Conservation (phyloP, 495 filamentous ascomycete species). For the Choiromyces venosus region DNA sequence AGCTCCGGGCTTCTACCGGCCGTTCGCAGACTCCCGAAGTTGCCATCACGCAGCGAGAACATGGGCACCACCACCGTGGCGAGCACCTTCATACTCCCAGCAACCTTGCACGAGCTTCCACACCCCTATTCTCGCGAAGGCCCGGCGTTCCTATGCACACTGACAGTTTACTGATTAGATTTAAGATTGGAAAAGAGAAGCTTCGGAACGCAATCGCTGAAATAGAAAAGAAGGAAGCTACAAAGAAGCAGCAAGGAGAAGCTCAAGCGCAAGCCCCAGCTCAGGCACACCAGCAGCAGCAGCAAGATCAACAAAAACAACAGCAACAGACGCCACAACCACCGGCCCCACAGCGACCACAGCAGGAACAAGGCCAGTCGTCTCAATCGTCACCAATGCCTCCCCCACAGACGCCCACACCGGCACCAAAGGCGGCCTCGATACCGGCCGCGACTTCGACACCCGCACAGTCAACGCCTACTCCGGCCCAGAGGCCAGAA, state of each 20-base stretch:
- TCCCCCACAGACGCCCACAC: conserved; percentile 7
- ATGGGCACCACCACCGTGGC: conserved; percentile 58
- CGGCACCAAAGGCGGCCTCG: neutral
- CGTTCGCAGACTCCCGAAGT: conserved; percentile 85
- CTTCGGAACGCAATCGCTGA: conserved; percentile 57
- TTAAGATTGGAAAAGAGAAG: conserved; percentile 62
- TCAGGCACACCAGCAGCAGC: conserved; percentile 46
- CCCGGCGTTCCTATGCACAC: conserved; percentile 30
- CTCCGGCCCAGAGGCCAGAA: conserved; percentile 4
- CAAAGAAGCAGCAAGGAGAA: conserved; percentile 44
- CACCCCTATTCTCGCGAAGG: conserved; percentile 25
- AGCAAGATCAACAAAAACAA: conserved; percentile 41
- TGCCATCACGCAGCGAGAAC: conserved; percentile 47
- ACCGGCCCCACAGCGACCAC: conserved; percentile 24
- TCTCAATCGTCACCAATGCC: conserved; percentile 13
- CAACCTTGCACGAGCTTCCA: conserved; percentile 13
- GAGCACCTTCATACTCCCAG: conserved; percentile 45
- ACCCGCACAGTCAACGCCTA: conserved; percentile 46
- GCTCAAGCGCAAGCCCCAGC: conserved; percentile 34
- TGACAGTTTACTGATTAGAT: conserved; percentile 56
- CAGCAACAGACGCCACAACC: conserved; percentile 22
- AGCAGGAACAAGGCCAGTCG: conserved; percentile 5
- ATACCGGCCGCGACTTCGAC: neutral
- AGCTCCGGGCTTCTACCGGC: conserved; percentile 44
- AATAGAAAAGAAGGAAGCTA: conserved; percentile 42